A percentile compares a stretch with the other conserved stretches of the same genome.
phyloP scores from a whole-genome alignment of 2,329 filamentous ascomycete genomes.

The Scedosporium minutisporum region DNA sequence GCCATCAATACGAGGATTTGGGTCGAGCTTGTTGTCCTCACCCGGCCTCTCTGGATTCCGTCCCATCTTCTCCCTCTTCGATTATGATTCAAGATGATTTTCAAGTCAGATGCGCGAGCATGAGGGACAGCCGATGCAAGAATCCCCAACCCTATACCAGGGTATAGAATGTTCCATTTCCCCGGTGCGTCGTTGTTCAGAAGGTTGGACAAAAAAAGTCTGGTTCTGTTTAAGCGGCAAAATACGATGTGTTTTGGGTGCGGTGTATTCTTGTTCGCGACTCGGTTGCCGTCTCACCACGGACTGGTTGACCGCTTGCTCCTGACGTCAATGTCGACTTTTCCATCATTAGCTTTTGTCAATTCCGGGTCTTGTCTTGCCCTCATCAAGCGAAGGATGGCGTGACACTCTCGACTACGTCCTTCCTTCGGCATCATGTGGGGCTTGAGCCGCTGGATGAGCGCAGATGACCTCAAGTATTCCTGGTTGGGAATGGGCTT shows the following conservation, averaged over 20 bases:
- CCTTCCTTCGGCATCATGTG: background rate
- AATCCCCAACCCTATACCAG: background rate
- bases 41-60: no score
- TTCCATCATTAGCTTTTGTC: background rate
- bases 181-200: background rate
- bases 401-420: background rate
- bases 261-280: background rate
- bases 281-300: background rate
- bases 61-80: background rate
- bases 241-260: background rate
- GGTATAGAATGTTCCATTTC: background rate
- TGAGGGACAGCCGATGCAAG: background rate
- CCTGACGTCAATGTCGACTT: background rate
- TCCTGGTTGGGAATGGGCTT: background rate
- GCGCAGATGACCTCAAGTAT: background rate
- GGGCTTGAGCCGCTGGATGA: background rate
- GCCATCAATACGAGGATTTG: background rate
- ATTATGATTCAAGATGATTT: background rate
- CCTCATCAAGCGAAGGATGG: background rate
- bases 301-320: background rate
- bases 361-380: background rate
- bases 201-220: background rate
- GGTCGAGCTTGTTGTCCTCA: no score
- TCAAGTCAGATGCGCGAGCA: background rate
- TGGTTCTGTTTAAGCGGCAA: background rate